These are phyloP conservation scores for Brassica cretica DNA, from an alignment of 345 rosid genomes.

Conservation along the genomic window DNA sequence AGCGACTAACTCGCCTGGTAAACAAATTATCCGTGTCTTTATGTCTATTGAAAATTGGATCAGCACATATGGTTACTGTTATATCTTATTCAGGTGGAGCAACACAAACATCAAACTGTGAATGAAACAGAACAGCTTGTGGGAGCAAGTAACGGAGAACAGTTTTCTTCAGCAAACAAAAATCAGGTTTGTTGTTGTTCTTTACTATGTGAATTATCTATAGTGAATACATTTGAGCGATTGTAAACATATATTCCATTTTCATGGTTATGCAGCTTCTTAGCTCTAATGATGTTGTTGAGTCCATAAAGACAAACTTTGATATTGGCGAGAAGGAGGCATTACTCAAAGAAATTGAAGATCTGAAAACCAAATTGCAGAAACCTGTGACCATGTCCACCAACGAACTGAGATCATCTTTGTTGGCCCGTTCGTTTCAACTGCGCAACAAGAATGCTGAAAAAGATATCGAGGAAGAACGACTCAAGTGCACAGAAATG, in stretches of 20 bases:
- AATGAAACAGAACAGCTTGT: conserved; percentile 39
- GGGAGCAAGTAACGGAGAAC: conserved; percentile 31
- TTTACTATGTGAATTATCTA: conserved; percentile 8
- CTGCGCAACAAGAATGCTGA: conserved; percentile 43
- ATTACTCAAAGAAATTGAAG: conserved; percentile 76
- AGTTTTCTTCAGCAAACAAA: conserved; percentile 34
- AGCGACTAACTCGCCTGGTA: conserved; percentile 64
- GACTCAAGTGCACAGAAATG: conserved; percentile 88
- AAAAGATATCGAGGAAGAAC: conserved; percentile 74
- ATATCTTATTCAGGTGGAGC: conserved; percentile 52
- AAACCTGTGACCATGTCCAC: conserved; percentile 56
- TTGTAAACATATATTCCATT: conserved; percentile 10
- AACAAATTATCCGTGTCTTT: conserved; percentile 15
- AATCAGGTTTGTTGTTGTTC: conserved; percentile 39
- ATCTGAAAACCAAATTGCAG: conserved; percentile 63
- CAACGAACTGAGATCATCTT: conserved; percentile 68
- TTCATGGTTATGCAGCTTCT: conserved; percentile 35
- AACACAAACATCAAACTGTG: conserved; percentile 50
- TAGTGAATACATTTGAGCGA: conserved; percentile 1
- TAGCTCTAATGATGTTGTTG: conserved; percentile 27
- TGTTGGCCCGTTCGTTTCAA: conserved; percentile 68
- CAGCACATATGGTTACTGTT: conserved; percentile 9
- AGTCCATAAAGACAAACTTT: conserved; percentile 12
- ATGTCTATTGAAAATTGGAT: conserved; percentile 9
- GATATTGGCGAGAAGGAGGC: conserved; percentile 72